phyloP scores from a whole-genome alignment of 495 filamentous ascomycete genomes.

The Endocarpon pusillum region DNA sequence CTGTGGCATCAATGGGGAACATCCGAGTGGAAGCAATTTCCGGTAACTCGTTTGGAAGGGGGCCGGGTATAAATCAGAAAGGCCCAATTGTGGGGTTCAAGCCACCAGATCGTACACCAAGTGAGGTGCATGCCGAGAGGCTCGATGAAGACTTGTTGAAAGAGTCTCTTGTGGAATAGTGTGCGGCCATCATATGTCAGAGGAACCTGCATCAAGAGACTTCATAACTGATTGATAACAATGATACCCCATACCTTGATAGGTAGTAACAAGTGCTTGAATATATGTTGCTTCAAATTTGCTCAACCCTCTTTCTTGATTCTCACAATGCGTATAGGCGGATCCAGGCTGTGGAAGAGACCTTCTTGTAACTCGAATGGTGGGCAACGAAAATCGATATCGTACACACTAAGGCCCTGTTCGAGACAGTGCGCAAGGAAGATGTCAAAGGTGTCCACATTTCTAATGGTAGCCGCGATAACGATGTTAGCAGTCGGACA shows the following conservation, averaged over 20 bases:
- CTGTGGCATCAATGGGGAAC: conserved; percentile 13
- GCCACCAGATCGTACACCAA: conserved; percentile 16
- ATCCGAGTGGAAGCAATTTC: conserved; percentile 9
- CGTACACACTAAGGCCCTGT: neutral
- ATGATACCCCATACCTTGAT: too few species aligned
- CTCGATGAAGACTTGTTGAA: conserved; percentile 23
- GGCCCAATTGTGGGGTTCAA: conserved; percentile 27
- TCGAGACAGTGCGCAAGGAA: neutral
- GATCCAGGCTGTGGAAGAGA: neutral
- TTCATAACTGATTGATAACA: too few species aligned
- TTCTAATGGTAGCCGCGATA: neutral
- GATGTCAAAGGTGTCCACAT: neutral
- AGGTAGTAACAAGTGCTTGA: too few species aligned
- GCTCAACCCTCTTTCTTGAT: too few species aligned
- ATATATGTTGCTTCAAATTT: too few species aligned
- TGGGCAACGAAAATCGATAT: neutral
- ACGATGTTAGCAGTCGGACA: neutral
- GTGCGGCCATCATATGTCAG: too few species aligned
- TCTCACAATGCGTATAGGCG: too few species aligned
- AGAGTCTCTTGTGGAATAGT: conserved; percentile 24
- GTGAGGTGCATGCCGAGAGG: conserved; percentile 17
- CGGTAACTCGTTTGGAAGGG: conserved; percentile 16
- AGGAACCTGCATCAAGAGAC: too few species aligned
- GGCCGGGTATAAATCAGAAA: conserved; percentile 30
- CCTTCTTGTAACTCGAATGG: neutral